These are phyloP conservation scores for Leishmania aethiopica DNA, from an alignment of 208 protist genomes.

Conservation along the genomic window DNA sequence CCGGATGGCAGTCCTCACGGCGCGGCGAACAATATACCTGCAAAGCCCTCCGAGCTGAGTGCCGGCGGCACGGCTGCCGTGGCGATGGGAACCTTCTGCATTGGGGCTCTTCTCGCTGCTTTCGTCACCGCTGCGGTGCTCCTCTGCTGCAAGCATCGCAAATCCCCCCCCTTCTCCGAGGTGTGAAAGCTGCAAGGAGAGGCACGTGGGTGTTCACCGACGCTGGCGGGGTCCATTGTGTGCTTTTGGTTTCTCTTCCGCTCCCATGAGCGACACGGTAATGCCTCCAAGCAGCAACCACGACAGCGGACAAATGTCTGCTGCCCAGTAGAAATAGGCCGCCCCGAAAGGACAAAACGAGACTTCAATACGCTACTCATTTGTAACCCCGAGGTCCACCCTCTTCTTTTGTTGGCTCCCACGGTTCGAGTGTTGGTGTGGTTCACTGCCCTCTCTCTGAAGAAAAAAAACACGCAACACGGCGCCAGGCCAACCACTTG, in stretches of 20 bases:
- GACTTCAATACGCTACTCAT: background rate
- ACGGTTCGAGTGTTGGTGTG: background rate
- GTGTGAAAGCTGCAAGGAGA: background rate
- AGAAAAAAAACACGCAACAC: background rate
- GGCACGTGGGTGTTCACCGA: background rate
- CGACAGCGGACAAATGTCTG: background rate
- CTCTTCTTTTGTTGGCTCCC: background rate
- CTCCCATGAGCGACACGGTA: background rate
- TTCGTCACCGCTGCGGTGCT: slow-evolving; percentile 12
- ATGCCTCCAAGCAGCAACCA: background rate
- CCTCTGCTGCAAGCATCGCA: slow-evolving; percentile 3
- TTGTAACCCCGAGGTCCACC: background rate
- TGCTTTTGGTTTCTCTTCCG: background rate
- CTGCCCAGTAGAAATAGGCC: background rate
- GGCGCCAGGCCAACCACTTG: background rate
- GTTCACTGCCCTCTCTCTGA: background rate
- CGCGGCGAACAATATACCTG: background rate
- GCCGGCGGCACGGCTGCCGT: slow-evolving; percentile 4
- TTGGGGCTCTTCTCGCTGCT: slow-evolving; percentile 9
- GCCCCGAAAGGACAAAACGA: background rate
- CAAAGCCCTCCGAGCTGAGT: background rate
- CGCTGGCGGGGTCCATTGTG: background rate
- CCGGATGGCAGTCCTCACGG: background rate
- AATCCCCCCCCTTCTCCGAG: too few relatives aligned
- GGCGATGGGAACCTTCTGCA: slow-evolving; percentile 14